Evolutionary conservation across 2,329 filamentous ascomycete genomes (phyloP).

Genomic region (Talaromyces islandicus): DNA sequence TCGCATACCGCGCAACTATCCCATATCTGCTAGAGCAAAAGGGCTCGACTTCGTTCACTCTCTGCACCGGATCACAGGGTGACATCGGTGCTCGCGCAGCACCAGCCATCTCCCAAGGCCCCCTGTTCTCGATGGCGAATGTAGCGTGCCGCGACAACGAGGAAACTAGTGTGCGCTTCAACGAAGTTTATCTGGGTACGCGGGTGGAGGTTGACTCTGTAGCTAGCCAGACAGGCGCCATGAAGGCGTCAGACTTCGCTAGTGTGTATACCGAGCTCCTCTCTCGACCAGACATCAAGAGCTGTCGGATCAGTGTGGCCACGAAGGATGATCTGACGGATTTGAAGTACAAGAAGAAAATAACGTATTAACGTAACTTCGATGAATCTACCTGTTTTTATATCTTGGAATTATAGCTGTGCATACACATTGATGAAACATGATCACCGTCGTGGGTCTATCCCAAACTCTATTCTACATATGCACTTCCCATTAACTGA

Average conservation of each 20-base stretch:
- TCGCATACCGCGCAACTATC: constrained; percentile 4
- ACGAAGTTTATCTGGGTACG: background rate
- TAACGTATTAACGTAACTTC: background rate
- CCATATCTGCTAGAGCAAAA: constrained; percentile 4
- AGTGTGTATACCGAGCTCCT: constrained; percentile 1
- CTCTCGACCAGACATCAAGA: background rate
- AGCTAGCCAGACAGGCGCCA: background rate
- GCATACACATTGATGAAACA: too few species aligned
- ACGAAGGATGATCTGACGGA: background rate
- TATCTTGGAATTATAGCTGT: background rate
- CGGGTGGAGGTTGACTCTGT: constrained; percentile 5
- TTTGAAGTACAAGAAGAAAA: background rate
- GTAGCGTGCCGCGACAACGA: constrained; percentile 8
- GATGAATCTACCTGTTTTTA: background rate
- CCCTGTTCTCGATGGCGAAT: constrained; percentile 4
- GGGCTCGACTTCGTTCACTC: background rate
- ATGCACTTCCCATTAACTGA: too few species aligned
- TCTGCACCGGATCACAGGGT: constrained; percentile 7
- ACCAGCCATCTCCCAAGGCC: constrained; percentile 3
- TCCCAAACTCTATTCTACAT: too few species aligned
- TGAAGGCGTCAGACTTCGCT: constrained; percentile 4
- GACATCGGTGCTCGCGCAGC: constrained; percentile 4
- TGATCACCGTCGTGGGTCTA: too few species aligned
- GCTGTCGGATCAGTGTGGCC: constrained; percentile 1
- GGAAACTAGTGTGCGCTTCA: constrained; percentile 6